Base-by-base conservation (phyloP, 768 basidiomycete genomes). In the Termitomyces sp. region DNA sequence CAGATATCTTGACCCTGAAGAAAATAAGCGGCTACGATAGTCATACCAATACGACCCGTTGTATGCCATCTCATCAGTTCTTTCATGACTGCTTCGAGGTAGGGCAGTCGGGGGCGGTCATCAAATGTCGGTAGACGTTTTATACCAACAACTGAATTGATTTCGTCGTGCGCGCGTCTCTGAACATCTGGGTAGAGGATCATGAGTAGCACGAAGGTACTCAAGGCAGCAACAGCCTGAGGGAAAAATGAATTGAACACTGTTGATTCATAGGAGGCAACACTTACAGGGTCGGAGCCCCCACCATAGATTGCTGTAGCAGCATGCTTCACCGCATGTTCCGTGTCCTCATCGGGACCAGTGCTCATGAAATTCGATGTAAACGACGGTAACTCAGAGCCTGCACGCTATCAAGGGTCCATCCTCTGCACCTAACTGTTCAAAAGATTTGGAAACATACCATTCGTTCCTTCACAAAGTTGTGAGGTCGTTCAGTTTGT, bases 241-340 rank as follows among this genome's bases (percentile, higher is more conserved):
- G 40, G 3, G 24, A 56, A 13, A 20, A 26, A 36, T 24, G 13
- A 10, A n/a, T 18, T 26, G 45, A 8, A 43, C 7, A 28, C 13
- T 8, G 10, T 9, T 9, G 5, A 41, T n/a, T 41, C 4, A 4
- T 18, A 26, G 48, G 22, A 52, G 6, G n/a, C 45, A 65, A 45
- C 1, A 57, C 74, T 18, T 51, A 73, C 74, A 1, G 76, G 72
- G 33, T 77, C 76, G 18, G 76, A 68, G 35, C 75, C 76, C 22
- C 63, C 66, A 20, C 65, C 67, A 53, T 63, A 68, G 33, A 62
- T 62, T 7, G 56, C 49, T 0, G 26, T 66, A 48, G 60, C 68
- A 14, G 76, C 74, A 68, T 73, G 76, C 60, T 76, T 79, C 38
- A 79, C 60, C 10, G 67, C 56, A 22, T 79, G 73, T 32, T 74